A percentile compares a stretch with the other conserved stretches of the same genome.
These are phyloP conservation scores for Candida frijolesensis DNA, from an alignment of 1,139 yeast species.

Conservation along the genomic window DNA sequence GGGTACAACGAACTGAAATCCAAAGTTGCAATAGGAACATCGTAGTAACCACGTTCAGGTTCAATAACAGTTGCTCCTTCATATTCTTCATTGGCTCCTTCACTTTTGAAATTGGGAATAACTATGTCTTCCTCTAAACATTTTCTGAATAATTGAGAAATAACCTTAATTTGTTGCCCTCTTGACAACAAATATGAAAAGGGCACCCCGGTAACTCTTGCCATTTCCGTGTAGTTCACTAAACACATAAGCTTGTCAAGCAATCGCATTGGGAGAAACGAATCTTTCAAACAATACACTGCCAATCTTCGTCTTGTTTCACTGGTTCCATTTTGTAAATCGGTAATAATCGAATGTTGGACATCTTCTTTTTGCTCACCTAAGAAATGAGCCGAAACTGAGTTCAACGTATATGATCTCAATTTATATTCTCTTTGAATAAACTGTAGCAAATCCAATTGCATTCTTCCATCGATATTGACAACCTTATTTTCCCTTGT, in stretches of 20 bases:
- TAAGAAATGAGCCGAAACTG: constrained; percentile 92
- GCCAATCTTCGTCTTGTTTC: constrained; percentile 96
- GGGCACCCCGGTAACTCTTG: constrained; percentile 98
- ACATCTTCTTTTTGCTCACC: constrained; percentile 98
- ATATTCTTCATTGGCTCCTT: constrained; percentile 85
- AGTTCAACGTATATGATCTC: constrained; percentile 90
- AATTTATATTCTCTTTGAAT: constrained; percentile 93
- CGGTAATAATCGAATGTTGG: constrained; percentile 94
- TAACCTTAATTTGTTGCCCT: constrained; percentile 97
- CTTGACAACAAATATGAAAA: constrained; percentile 84
- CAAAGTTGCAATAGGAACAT: constrained; percentile 94
- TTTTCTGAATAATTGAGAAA: constrained; percentile 91
- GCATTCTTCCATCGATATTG: constrained; percentile 95
- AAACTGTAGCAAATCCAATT: constrained; percentile 88
- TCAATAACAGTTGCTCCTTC: constrained; percentile 99
- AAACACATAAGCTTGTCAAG: constrained; percentile 93
- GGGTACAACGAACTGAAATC: constrained; percentile 98
- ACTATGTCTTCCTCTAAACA: constrained; percentile 84
- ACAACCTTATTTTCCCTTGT: constrained; percentile 90
- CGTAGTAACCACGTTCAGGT: constrained; percentile 93
- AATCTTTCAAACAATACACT: constrained; percentile 95
- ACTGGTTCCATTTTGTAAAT: constrained; percentile 85
- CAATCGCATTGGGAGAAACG: constrained; percentile 84
- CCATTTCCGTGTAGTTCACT: constrained; percentile 98
- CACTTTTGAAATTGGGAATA: constrained; percentile 86